These are phyloP conservation scores for Colletotrichum orbiculare DNA, from an alignment of 2,329 filamentous ascomycete genomes.

Conservation along the genomic window DNA sequence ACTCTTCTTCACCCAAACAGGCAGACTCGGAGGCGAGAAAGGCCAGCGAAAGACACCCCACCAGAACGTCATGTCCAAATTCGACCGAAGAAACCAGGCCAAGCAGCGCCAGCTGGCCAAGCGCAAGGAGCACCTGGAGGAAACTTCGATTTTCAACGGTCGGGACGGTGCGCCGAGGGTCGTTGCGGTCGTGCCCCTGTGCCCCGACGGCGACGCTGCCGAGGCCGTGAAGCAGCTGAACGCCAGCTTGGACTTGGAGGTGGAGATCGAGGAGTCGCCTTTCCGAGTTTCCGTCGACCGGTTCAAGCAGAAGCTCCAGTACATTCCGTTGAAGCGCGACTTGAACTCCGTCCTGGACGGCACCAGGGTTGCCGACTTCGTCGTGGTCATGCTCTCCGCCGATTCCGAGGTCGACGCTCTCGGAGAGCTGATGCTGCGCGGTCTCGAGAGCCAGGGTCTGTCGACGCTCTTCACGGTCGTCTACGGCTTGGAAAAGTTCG, in stretches of 20 bases:
- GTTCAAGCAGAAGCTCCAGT: constrained; percentile 95
- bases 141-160: constrained; percentile 85
- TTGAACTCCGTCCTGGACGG: constrained; percentile 84
- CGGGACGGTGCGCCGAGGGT: constrained; percentile 88
- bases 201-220: constrained; percentile 74
- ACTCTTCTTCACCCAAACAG: constrained; percentile 53
- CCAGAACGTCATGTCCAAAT: constrained; percentile 97
- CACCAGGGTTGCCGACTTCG: constrained; percentile 89
- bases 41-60: constrained; percentile 87
- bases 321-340: constrained; percentile 79
- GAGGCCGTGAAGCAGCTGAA: constrained; percentile 78
- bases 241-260: constrained; percentile 80
- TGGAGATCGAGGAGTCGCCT: constrained; percentile 68
- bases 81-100: constrained; percentile 93
- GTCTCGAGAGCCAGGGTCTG: constrained; percentile 92
- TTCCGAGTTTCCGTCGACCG: constrained; percentile 81
- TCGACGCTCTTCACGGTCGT: constrained; percentile 91
- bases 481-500: constrained; percentile 80
- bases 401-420: constrained; percentile 85
- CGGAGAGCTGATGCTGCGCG: constrained; percentile 86
- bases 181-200: constrained; percentile 88
- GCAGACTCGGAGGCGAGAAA: constrained; percentile 78
- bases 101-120: constrained; percentile 90
- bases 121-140: constrained; percentile 82
- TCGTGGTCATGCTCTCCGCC: constrained; percentile 86